phyloP scores from a whole-genome alignment of 306 rosid species.

The Cercis canadensis region DNA sequence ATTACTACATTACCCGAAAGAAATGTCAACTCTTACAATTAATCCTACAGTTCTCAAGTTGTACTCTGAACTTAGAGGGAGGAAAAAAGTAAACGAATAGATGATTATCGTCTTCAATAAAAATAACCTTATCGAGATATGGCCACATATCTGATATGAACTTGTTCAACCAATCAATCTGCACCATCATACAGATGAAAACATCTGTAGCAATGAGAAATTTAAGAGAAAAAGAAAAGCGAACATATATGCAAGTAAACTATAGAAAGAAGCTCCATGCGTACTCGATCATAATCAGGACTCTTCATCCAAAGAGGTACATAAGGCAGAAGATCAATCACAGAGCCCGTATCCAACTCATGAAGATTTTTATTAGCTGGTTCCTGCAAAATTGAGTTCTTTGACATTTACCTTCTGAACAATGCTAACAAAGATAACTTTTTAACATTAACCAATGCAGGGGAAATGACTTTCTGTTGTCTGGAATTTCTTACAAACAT shows the following conservation, averaged over 20 bases:
- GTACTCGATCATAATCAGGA: constrained; percentile 44
- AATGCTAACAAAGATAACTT: background rate
- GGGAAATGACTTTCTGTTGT: no score
- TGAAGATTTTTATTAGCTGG: constrained; percentile 27
- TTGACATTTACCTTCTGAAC: background rate
- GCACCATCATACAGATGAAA: constrained; percentile 7
- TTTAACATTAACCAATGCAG: background rate
- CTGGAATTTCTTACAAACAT: no score
- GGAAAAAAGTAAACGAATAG: background rate
- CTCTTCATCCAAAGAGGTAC: constrained; percentile 45
- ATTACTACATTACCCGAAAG: background rate
- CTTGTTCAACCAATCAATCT: constrained; percentile 50
- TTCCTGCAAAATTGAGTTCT: constrained; percentile 27
- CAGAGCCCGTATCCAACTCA: constrained; percentile 30
- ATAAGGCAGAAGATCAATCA: constrained; percentile 37
- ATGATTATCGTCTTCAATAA: background rate
- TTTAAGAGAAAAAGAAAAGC: background rate
- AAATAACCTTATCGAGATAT: constrained; percentile 42
- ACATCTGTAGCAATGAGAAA: background rate
- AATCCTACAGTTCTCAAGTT: no score
- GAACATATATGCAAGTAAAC: background rate
- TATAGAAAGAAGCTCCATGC: background rate
- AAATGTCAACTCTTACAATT: background rate
- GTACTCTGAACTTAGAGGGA: no score
- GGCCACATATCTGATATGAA: constrained; percentile 42